phyloP scores from a whole-genome alignment of 768 basidiomycete genomes.

The Clathrus columnatus region DNA sequence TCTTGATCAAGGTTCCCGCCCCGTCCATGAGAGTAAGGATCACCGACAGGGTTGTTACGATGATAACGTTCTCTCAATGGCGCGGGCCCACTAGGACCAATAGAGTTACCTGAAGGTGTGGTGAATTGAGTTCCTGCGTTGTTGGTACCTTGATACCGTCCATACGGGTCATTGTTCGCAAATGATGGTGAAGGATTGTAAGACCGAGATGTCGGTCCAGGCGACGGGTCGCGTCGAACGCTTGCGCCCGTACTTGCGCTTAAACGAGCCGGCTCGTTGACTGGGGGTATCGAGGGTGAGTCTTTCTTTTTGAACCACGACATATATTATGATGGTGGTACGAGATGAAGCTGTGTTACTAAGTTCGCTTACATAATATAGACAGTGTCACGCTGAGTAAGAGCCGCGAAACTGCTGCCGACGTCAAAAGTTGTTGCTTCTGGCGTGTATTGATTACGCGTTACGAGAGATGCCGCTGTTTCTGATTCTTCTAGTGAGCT shows the following conservation, averaged over 20 bases:
- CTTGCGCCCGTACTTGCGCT: slow-evolving; percentile 19
- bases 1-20: slow-evolving; percentile 55
- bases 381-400: not conserved
- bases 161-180: slow-evolving; percentile 51
- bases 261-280: slow-evolving; percentile 27
- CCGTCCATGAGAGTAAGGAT: slow-evolving; percentile 56
- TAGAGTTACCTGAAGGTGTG: not conserved
- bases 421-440: too few relatives aligned
- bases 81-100: slow-evolving; percentile 2
- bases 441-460: too few relatives aligned
- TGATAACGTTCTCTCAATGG: slow-evolving; percentile 17
- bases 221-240: slow-evolving; percentile 31
- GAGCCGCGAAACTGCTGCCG: too few relatives aligned
- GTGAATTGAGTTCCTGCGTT: slow-evolving; percentile 8
- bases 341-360: not conserved
- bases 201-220: slow-evolving; percentile 41
- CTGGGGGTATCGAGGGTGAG: slow-evolving; percentile 59
- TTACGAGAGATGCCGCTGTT: too few relatives aligned
- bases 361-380: not conserved
- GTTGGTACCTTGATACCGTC: slow-evolving; percentile 12
- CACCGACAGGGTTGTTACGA: slow-evolving; percentile 47
- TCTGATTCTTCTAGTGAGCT: too few relatives aligned
- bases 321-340: slow-evolving; percentile 33
- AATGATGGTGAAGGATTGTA: not conserved
- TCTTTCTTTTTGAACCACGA: slow-evolving; percentile 64